A percentile compares a stretch with the other conserved stretches of the same genome.
These are phyloP conservation scores for Mimosa bimucronata DNA, from an alignment of 306 rosid genomes.

Conservation along the genomic window DNA sequence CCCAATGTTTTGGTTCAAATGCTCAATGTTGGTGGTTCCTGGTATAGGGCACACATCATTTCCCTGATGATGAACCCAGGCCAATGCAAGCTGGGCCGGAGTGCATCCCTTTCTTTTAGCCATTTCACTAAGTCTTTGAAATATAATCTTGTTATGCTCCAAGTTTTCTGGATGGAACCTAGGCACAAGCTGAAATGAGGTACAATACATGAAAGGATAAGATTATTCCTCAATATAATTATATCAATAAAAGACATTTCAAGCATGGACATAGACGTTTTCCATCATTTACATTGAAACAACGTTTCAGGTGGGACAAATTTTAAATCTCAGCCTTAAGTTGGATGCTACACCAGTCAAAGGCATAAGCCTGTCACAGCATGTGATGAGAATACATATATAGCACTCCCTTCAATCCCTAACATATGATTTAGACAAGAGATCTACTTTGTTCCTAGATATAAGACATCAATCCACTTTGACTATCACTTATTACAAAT, in stretches of 20 bases:
- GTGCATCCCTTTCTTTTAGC: constrained; percentile 71
- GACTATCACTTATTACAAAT: too few species aligned
- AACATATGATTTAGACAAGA: too few species aligned
- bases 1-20: too few species aligned
- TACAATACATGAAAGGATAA: background rate
- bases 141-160: constrained; percentile 59
- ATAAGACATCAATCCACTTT: too few species aligned
- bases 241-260: background rate
- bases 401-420: too few species aligned
- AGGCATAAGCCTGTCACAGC: background rate
- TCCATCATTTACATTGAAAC: background rate
- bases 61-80: constrained; percentile 66
- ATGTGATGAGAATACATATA: background rate
- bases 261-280: background rate
- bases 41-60: too few species aligned
- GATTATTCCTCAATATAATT: background rate
- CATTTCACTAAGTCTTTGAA: constrained; percentile 58
- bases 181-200: constrained; percentile 46
- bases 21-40: too few species aligned
- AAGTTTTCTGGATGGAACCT: constrained; percentile 65
- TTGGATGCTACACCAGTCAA: background rate
- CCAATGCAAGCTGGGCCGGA: constrained; percentile 62
- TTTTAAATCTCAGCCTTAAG: background rate
- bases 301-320: too few species aligned
- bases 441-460: too few species aligned